Evolutionary conservation across 2,329 filamentous ascomycete genomes (phyloP).

Genomic region (Colletotrichum sp.): DNA sequence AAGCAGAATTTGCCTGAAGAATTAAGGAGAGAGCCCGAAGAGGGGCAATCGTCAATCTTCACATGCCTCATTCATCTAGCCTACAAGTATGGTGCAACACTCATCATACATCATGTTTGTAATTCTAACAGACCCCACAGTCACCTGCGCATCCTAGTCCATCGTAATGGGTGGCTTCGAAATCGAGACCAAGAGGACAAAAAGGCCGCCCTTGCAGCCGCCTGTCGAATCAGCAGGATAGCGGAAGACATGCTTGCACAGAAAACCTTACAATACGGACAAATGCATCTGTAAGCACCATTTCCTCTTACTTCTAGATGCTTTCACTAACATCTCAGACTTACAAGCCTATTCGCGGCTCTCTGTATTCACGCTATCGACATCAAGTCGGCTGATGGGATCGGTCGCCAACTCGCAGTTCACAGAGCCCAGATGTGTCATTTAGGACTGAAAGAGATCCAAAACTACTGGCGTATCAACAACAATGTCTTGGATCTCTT

Average conservation of each 20-base stretch:
- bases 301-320: neutral
- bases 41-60: conserved; percentile 38
- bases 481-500: conserved; percentile 43
- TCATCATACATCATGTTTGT: too few species aligned
- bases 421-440: conserved; percentile 42
- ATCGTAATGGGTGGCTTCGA: conserved; percentile 37
- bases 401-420: conserved; percentile 38
- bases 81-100: conserved; percentile 33
- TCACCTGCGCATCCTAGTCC: conserved; percentile 39
- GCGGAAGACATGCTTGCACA: conserved; percentile 42
- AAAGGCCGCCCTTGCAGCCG: conserved; percentile 34
- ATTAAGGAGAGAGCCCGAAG: conserved; percentile 33
- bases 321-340: conserved; percentile 23
- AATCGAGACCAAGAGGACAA: conserved; percentile 30
- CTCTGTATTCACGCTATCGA: conserved; percentile 42
- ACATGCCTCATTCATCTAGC: conserved; percentile 40
- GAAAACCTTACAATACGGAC: conserved; percentile 37
- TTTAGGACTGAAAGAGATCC: conserved; percentile 40
- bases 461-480: conserved; percentile 46
- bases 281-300: conserved; percentile 39
- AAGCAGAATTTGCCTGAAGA: conserved; percentile 34
- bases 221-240: conserved; percentile 39
- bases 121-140: conserved; percentile 17
- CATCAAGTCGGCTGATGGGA: conserved; percentile 35
- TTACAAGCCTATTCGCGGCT: conserved; percentile 41